These are phyloP conservation scores for Clarireedia sp. DNA, from an alignment of 2,329 filamentous ascomycete genomes.

Conservation along the genomic window DNA sequence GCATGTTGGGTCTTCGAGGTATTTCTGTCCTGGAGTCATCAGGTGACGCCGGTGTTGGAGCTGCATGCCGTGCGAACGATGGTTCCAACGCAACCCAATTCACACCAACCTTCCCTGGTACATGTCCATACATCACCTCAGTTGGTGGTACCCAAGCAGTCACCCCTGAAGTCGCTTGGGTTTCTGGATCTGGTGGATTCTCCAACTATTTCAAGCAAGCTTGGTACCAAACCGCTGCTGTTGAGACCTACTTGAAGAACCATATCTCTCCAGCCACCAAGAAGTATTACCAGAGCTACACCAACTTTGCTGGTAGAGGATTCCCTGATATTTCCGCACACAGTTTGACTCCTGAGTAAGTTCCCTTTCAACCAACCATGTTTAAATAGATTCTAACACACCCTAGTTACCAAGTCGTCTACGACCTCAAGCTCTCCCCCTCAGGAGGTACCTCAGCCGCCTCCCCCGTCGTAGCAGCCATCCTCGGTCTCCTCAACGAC, in stretches of 20 bases:
- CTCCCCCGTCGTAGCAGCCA: slow-evolving; percentile 46
- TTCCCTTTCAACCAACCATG: neutral
- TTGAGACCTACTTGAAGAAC: slow-evolving; percentile 34
- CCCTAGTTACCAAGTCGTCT: slow-evolving; percentile 12
- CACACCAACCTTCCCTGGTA: slow-evolving; percentile 46
- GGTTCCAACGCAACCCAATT: slow-evolving; percentile 47
- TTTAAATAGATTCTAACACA: neutral
- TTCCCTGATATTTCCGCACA: slow-evolving; percentile 42
- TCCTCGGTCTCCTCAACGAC: slow-evolving; percentile 55
- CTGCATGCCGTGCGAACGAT: slow-evolving; percentile 45
- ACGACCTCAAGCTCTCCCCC: slow-evolving; percentile 6
- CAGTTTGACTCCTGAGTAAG: slow-evolving; percentile 13
- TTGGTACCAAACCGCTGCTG: slow-evolving; percentile 37
- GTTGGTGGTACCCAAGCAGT: slow-evolving; percentile 23
- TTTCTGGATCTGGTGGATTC: slow-evolving; percentile 45
- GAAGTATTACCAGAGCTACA: slow-evolving; percentile 38
- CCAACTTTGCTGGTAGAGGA: slow-evolving; percentile 38
- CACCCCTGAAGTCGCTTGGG: slow-evolving; percentile 33
- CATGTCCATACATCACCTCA: slow-evolving; percentile 30
- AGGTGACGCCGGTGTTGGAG: slow-evolving; percentile 43
- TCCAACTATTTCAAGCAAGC: slow-evolving; percentile 41
- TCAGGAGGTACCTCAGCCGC: slow-evolving; percentile 46
- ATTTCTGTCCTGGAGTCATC: slow-evolving; percentile 43
- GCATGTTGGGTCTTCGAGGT: slow-evolving; percentile 44
- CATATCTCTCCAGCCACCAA: slow-evolving; percentile 30